Conservation (phyloP, 2,329 filamentous ascomycete species). For the Ophiostoma montium region DNA sequence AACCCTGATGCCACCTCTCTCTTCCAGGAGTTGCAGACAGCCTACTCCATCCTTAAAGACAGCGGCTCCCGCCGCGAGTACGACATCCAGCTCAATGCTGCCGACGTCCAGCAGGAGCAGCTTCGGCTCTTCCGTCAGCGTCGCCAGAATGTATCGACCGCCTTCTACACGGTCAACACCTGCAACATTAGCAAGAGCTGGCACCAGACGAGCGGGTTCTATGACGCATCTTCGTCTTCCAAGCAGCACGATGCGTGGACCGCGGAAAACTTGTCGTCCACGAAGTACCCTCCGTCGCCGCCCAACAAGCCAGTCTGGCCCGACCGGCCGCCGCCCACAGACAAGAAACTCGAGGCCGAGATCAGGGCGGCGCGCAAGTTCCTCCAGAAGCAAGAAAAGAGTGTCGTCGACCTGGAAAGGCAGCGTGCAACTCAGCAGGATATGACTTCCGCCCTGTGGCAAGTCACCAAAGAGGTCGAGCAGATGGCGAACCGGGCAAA, state of each 20-base stretch:
- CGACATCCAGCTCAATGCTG: constrained; percentile 1
- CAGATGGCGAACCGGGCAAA: not conserved
- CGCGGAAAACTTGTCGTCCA: not conserved
- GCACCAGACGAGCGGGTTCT: not conserved
- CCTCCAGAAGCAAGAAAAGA: constrained; percentile 1
- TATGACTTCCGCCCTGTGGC: not conserved
- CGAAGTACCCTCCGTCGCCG: constrained; percentile 1
- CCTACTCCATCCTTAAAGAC: constrained; percentile 14
- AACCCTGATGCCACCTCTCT: constrained; percentile 15
- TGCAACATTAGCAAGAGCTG: not conserved
- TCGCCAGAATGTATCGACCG: not conserved
- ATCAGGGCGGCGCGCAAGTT: constrained; percentile 5
- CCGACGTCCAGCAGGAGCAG: not conserved
- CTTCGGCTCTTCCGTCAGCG: not conserved
- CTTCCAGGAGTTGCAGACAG: constrained; percentile 16
- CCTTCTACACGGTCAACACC: not conserved
- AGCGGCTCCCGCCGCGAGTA: constrained; percentile 6
- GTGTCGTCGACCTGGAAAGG: not conserved
- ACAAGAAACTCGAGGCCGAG: constrained; percentile 7
- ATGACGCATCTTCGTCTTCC: not conserved
- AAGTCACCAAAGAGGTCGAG: not conserved
- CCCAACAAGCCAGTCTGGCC: constrained; percentile 1
- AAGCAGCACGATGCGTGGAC: not conserved
- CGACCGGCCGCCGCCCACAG: not conserved
- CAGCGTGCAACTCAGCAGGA: not conserved